Conservation (phyloP, 805 yeast species). For the Candida hungchunana region DNA sequence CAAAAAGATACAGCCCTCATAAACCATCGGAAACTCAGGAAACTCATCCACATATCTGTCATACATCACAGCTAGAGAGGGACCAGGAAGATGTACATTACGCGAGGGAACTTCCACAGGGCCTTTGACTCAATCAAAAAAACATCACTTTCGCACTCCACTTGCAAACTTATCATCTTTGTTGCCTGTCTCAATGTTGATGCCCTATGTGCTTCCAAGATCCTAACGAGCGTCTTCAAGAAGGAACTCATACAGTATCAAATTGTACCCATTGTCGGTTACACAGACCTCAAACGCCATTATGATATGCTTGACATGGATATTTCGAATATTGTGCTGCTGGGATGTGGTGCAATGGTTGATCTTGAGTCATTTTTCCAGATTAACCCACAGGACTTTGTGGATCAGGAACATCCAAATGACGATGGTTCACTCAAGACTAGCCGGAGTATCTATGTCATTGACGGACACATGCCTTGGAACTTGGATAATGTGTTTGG, state of each 20-base stretch:
- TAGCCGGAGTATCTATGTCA: slow-evolving; percentile 64
- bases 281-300: slow-evolving; percentile 65
- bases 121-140: slow-evolving; percentile 65
- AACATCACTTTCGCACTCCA: slow-evolving; percentile 84
- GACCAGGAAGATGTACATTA: slow-evolving; percentile 58
- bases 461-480: slow-evolving; percentile 97
- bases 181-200: slow-evolving; percentile 90
- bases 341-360: slow-evolving; percentile 93
- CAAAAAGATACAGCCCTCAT: too few relatives aligned
- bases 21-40: too few relatives aligned
- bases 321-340: slow-evolving; percentile 66
- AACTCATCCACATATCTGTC: too few relatives aligned
- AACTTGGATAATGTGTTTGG: slow-evolving; percentile 90
- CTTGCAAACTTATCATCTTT: slow-evolving; percentile 74
- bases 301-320: slow-evolving; percentile 66
- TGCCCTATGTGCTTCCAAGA: slow-evolving; percentile 84
- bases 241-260: slow-evolving; percentile 84
- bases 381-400: slow-evolving; percentile 50
- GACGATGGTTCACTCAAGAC: slow-evolving; percentile 30
- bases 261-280: slow-evolving; percentile 90
- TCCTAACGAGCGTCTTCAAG: slow-evolving; percentile 65
- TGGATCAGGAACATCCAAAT: slow-evolving; percentile 28
- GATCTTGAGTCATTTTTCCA: slow-evolving; percentile 76
- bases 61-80: not conserved
- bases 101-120: slow-evolving; percentile 60